Evolutionary conservation across 768 basidiomycete genomes (phyloP), one percentile per base, ranked within the genome.

Genomic region (Suillus subaureus): DNA sequence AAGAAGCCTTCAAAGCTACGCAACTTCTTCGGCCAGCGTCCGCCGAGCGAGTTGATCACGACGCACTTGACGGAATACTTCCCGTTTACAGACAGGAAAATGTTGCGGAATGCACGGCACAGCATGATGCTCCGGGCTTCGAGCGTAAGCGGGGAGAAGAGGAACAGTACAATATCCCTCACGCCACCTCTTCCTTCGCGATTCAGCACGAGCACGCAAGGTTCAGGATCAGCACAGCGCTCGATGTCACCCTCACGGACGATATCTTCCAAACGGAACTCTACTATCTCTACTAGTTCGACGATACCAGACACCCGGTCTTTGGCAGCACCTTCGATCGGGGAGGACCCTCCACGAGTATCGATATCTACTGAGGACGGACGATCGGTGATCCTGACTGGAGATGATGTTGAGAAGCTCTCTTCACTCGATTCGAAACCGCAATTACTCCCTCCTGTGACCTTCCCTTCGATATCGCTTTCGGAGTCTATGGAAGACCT

Each of bases 21-120:
- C 77, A 96, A 95, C 82, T 99, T 99, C 83, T 97, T 98, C 70
- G 97, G 97, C 18, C 97, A 98, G 72, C 92, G 97, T 47, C 97
- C 97, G 0, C 96, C 97, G 0, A 94, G 92, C 79, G 97, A 99
- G 77, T 88, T 99, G 68, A 99, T 99, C 80, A 93, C 96, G 31
- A 97, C 84, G 8, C 96, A 99, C 74, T 78, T 99, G 61, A 89
- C 91, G 23, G 96, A 97, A 67, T 99, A 92, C 82, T 99, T 99
- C 87, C 97, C 97, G 1, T 85, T 86, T 68, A 89, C 94, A 4
- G 95, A 97, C 82, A 94, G 91, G 80, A 96, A 91, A 79, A 91
- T 93, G 43, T 81, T 99, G 47, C 89, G 95, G 61, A 94, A 94
- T 8, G 91, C 92, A 12, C 82, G 97, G 61, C 89, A 97, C 74